Base-by-base conservation (phyloP, 345 rosid species). In the Aurinia saxatilis region DNA sequence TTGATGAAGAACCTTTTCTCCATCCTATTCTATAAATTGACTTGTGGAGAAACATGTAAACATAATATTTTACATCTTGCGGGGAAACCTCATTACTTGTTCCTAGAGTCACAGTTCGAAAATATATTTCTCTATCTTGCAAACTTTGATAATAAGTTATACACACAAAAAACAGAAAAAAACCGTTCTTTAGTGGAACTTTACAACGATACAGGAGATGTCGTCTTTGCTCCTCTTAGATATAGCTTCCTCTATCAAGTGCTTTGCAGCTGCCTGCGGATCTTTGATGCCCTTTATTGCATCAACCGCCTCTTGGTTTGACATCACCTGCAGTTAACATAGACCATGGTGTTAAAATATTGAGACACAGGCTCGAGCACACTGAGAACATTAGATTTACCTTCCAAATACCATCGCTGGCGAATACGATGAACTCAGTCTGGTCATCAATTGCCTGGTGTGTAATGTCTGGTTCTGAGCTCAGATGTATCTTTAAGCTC, bases 351-450 rank as follows among this genome's bases (percentile, higher is more conserved):
- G n/a, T n/a, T n/a, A n/a, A n/a, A n/a, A n/a, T n/a, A n/a, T n/a
- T n/a, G n/a, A n/a, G n/a, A n/a, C n/a, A n/a, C n/a, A n/a, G n/a
- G n/a, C n/a, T n/a, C n/a, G n/a, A n/a, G n/a, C n/a, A n/a, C n/a
- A n/a, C n/a, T n/a, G n/a, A n/a, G n/a, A n/a, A n/a, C n/a, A n/a
- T 21, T 4, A 21, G 25, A 21, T 21, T 21, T 23, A 85, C 97
- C 98, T 85, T 91, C 98, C 96, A 91, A 51, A 91, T 75, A 15
- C 98, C 98, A 72, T 91, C 98, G 57, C 98, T 91, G 9, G 98
- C 98, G 11, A 90, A 79, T 19, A 90, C 63, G 17, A 85, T 23
- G 70, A 87, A 83, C 70, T 87, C 88, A 1, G 69, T 53, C 7
- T 72, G 77, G 19, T 77, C 82, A 36, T 64, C 79, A 11, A 90